Evolutionary conservation across 352 stramenopile genomes (phyloP).

Genomic region (Globisporangium parvum): DNA sequence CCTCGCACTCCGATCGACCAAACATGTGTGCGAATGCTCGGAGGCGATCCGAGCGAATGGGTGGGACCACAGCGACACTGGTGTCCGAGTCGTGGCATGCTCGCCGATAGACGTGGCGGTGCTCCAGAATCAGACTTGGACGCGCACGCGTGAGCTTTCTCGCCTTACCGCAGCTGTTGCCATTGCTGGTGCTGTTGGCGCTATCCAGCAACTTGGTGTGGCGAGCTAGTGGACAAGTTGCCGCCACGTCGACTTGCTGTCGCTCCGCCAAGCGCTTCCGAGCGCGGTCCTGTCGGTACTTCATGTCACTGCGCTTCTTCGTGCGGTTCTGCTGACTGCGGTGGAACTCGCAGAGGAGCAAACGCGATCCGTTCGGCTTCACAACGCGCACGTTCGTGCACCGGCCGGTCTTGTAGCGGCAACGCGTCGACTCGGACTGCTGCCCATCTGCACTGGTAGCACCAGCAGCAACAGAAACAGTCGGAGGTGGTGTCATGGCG

Average conservation of each 20-base stretch:
- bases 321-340: slow-evolving; percentile 81
- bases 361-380: slow-evolving; percentile 67
- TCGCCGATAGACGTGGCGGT: too few relatives aligned
- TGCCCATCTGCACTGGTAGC: background rate
- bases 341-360: slow-evolving; percentile 79
- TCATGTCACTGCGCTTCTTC: slow-evolving; percentile 82
- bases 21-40: too few relatives aligned
- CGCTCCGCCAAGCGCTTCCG: slow-evolving; percentile 44
- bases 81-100: too few relatives aligned
- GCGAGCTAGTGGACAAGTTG: too few relatives aligned
- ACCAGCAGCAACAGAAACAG: background rate
- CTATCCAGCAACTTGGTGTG: background rate
- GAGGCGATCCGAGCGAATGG: too few relatives aligned
- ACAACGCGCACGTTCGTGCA: slow-evolving; percentile 63
- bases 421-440: slow-evolving; percentile 16
- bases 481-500: background rate
- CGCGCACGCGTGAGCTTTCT: background rate
- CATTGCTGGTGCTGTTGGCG: background rate
- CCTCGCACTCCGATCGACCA: too few relatives aligned
- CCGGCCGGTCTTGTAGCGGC: slow-evolving; percentile 78
- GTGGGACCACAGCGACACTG: too few relatives aligned
- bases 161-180: background rate
- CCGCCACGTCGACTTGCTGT: slow-evolving; percentile 3
- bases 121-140: too few relatives aligned
- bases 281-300: slow-evolving; percentile 62